Percentiles rank a stretch among this genome's conserved stretches.
Conservation (phyloP, 2,329 filamentous ascomycete genomes). For the Harringtonia aguacate region DNA sequence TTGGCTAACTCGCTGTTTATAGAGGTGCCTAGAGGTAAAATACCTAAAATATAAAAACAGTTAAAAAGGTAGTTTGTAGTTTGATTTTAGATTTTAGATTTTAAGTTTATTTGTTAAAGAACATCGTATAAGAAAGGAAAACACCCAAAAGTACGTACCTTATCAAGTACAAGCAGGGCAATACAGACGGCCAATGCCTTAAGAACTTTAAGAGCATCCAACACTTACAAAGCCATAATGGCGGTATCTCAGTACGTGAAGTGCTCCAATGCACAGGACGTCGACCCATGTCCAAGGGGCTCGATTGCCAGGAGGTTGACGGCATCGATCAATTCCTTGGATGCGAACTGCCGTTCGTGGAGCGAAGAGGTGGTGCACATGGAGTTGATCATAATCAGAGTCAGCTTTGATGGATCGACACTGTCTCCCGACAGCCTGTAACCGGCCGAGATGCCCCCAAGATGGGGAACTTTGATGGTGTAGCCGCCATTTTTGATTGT, state of each 20-base stretch:
- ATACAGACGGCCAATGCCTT: conserved; percentile 39
- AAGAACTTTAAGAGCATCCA: conserved; percentile 36
- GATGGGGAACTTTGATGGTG: conserved; percentile 7
- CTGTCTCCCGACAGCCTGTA: conserved; percentile 20
- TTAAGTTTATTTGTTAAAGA: too few relatives aligned
- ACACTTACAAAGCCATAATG: conserved; percentile 42
- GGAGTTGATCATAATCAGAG: conserved; percentile 36
- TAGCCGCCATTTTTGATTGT: conserved; percentile 7
- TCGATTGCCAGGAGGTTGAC: conserved; percentile 39
- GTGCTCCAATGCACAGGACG: conserved; percentile 29
- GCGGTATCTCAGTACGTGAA: conserved; percentile 47
- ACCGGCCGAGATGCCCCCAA: conserved; percentile 9
- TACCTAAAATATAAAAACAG: conserved; percentile 23
- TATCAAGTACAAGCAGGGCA: conserved; percentile 36
- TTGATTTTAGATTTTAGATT: too few relatives aligned
- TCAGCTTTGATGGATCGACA: conserved; percentile 35
- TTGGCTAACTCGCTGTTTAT: conserved; percentile 37
- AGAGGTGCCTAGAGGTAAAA: conserved; percentile 34
- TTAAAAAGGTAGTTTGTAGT: too few relatives aligned
- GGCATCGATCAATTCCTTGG: conserved; percentile 23
- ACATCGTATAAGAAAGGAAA: neutral
- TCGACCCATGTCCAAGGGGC: conserved; percentile 37
- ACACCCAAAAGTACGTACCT: conserved; percentile 17
- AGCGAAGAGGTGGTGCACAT: conserved; percentile 34
- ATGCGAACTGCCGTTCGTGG: conserved; percentile 29